Base-by-base conservation (phyloP, 2,329 filamentous ascomycete species). In the Rutstroemia sp. region DNA sequence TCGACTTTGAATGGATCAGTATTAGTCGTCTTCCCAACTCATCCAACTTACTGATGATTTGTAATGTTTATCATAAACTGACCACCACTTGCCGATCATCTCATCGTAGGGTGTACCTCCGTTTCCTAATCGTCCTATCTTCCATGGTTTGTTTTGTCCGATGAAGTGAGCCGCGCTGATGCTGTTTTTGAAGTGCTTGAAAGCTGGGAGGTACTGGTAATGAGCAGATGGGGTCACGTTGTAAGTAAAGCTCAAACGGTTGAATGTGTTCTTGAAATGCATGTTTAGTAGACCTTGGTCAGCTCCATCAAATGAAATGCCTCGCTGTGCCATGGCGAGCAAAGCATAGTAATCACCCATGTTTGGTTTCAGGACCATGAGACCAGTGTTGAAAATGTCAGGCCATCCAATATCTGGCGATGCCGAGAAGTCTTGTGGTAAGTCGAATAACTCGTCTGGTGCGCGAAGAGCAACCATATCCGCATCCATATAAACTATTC, bases 321-420 rank as follows among this genome's bases (percentile, higher is more conserved):
- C 92, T 55, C 85, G 79, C 64, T 91, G 82, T 25, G 94, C 91
- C 78, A 96, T 84, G 61, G 88, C 89, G 61, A 84, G 78, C 68
- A 99, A 78, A 44, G 89, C 88, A 73, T 90, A 86, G 73, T 92
- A 97, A 63, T 95, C 92, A 57, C 86, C 87, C 80, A 92, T 77
- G 72, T 92, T 87, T 37, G 94, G 94, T 16, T 80, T 86, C 58
- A 99, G 73, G 38, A 91, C 90, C 90, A 99, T 95, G 65, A 99
- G 84, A 67, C 94, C 94, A n/a, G 88, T 91, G 73, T 99, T 99
- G 83, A 97, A 97, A 59, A 92, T 82, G 73, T 99, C 94, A 37
- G 94, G 94, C 94, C 94, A 99, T 64, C 94, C 94, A 66, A 97
- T 91, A 72, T 99, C 94, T 34, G 94, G 92, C 10, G 89, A 91